These are phyloP conservation scores for Diatrype stigma DNA, from an alignment of 2,329 filamentous ascomycete genomes.

Conservation along the genomic window DNA sequence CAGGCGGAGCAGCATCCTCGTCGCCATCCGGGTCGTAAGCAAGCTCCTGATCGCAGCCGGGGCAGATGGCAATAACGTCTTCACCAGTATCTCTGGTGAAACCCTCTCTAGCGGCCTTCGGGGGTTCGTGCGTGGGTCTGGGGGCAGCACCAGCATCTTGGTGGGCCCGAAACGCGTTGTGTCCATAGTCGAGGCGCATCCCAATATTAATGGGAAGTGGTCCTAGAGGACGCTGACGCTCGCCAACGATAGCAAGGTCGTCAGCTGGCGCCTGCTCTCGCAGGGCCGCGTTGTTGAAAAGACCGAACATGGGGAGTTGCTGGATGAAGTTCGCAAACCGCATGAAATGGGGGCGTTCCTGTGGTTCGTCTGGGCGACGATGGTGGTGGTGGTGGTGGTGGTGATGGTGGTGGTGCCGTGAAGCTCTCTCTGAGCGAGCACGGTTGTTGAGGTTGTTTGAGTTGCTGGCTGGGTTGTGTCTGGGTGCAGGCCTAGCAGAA, in stretches of 20 bases:
- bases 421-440: constrained; percentile 1
- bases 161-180: constrained; percentile 14
- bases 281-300: constrained; percentile 6
- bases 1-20: constrained; percentile 19
- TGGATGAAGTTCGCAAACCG: constrained; percentile 12
- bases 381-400: neutral
- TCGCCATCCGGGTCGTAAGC: constrained; percentile 59
- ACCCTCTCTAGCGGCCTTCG: constrained; percentile 63
- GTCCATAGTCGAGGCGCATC: constrained; percentile 23
- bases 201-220: constrained; percentile 3
- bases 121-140: constrained; percentile 57
- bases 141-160: constrained; percentile 16
- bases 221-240: constrained; percentile 11
- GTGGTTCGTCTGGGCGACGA: neutral
- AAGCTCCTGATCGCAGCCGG: constrained; percentile 81
- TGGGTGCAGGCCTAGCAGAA: constrained; percentile 3
- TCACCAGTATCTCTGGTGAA: constrained; percentile 76
- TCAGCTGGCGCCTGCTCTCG: constrained; percentile 9
- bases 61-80: constrained; percentile 73
- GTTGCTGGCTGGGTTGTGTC: constrained; percentile 2
- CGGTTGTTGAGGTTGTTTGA: neutral
- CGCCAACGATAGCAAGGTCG: constrained; percentile 21
- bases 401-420: neutral
- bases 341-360: constrained; percentile 2
- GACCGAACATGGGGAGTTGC: constrained; percentile 16